Base-by-base conservation (phyloP, 2,329 filamentous ascomycete species). In the Tolypocladium amazonense region DNA sequence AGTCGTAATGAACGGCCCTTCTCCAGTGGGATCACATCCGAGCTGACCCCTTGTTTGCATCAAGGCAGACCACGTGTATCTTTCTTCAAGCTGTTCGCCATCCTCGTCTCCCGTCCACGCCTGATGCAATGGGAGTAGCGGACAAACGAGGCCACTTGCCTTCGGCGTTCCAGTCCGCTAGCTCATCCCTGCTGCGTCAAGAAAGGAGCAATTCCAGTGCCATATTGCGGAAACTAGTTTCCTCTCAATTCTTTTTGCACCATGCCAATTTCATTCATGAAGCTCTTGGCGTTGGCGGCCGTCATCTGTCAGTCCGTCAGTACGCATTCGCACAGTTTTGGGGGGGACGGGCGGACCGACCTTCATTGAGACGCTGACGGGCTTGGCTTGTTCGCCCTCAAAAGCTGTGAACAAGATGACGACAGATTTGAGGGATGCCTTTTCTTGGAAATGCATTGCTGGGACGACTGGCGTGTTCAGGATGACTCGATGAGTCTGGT, bases 401-500 rank as follows among this genome's bases (percentile, higher is more conserved):
- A 87, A 82, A 12, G 84, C 84, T 0, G 82, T 87, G 66, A 88
- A 87, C 43, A 86, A 68, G 27, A 96, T 83, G 58, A 84, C 81
- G 56, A 91, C 80, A 53, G 85, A 82, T 72, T 90, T 90, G 62
- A 88, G 82, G 50, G 83, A 85, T 37, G 90, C 86, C 66, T 88
- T 88, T 57, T 92, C 85, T 62, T 91, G 87, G 68, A 95, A 90
- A 53, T 85, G 85, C 82, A 95, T 89, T 6, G 86, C 84, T 60
- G 89, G 88, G 61, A 91, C 83, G 61, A 97, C 81, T 1, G 87
- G 85, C 1, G 89, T 90, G 75, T 97, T 97, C 57, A 97, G 79
- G 62, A 96, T 87, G 58, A 97, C 86, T 27, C 91, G 85, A 68
- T 92, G 86, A 1, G 90, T 94, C 62, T 92, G 91, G 68, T 97